Evolutionary conservation across 1,284 basidiomycete species (phyloP), one percentile per base, ranked within the genome.

Genomic region (Thecaphora frezii): DNA sequence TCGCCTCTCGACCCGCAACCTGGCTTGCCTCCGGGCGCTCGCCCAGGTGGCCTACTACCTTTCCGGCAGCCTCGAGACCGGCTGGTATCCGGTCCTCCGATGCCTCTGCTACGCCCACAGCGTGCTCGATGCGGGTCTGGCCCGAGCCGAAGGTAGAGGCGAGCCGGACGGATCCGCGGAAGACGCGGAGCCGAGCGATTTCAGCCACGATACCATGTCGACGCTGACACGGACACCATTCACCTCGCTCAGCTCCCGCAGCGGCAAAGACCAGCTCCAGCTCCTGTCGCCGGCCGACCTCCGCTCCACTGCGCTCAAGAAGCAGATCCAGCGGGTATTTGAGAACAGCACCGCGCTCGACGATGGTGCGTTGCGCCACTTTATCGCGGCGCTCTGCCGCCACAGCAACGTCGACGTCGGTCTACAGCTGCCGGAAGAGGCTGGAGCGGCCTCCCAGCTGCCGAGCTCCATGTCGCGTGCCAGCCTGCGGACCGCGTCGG

Each of bases 71-170:
- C 84, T 97, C 0, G 91, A 88, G 12, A 84, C 86, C 37, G 90
- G 89, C 61, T 98, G 94, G 94, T 92, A 91, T 75, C 85, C 88
- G 43, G 85, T 97, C 8, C 84, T 98, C 44, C 92, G 96, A 44
- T 63, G 63, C 3, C 43, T 76, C 4, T 69, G 67, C 33, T 55
- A 58, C 33, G 76, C 74, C 2, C 52, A 66, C 10, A 46, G 54
- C 9, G 22, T 61, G 25, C 46, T 71, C 10, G 28, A 44, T n/a
- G 52, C 60, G 13, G 43, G 48, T 2, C 44, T 46, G 21, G 24
- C 61, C 8, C 16, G 48, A 9, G 25, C 33, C 16, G 44, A 26
- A 21, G 49, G 33, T 3, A 21, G 21, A 12, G 45, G 45, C 9
- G 48, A 51, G 10, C 12, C 12, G 5, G 42, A 42, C 7, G 28